Base-by-base conservation (phyloP, 805 yeast genomes). In the Saccharomycopsis javanensis region DNA sequence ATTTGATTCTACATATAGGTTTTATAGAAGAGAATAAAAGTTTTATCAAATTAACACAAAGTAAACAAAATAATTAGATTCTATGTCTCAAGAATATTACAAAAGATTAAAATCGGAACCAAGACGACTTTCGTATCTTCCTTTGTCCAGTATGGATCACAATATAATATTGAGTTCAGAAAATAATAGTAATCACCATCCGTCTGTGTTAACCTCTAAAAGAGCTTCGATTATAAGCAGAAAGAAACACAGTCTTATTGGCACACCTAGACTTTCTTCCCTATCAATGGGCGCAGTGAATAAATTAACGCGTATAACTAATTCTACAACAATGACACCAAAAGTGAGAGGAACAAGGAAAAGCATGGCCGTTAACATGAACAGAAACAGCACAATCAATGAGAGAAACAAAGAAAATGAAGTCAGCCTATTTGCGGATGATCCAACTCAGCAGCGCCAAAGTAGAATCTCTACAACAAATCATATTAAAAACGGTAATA, bases 231-330 rank as follows among this genome's bases (percentile, higher is more conserved):
- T 38, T 45, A 56, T 53, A 3, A 51, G 54, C 33, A 50, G 31
- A 11, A 50, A 50, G 15, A 30, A 54, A 20, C 58, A 54, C 6
- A 51, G 57, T 30, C 34, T 55, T n/a, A 57, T 60, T 28, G 62
- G 62, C 6, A 58, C 60, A 18, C 62, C 62, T 3, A 46, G 60
- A 53, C 50, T 57, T 11, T 50, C 58, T n/a, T 23, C 25, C n/a
- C 25, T 18, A 15, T 15, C 37, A 5, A 11, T n/a, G 10, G 30
- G 30, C 16, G 42, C 37, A 28, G 38, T 31, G 7, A 20, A 20
- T 15, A 50, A 31, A 16, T n/a, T 28, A 30, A 42, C 50, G 25
- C 35, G 46, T 53, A 25, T 13, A 30, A 34, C 37, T 51, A 52
- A 30, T 51, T 15, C 8, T 23, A 45, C 38, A n/a, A 30, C 51